A percentile compares a stretch with the other conserved stretches of the same genome.
Conservation (phyloP, 139 green algal genomes). For the Chlorella vulgaris region DNA sequence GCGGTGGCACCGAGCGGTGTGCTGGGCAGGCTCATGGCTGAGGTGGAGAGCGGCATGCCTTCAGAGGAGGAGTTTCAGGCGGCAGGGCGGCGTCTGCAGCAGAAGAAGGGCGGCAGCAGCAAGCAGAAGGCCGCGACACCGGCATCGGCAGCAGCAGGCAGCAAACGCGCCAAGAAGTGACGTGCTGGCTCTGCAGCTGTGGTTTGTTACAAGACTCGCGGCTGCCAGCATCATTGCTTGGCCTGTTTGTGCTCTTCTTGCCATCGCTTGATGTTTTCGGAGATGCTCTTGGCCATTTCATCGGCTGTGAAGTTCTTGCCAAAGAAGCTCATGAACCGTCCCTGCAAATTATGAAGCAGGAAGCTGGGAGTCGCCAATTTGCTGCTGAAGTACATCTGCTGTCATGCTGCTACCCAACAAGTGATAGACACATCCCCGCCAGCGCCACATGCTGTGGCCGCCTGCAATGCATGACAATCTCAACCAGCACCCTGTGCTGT, state of each 20-base stretch:
- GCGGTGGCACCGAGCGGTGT: neutral
- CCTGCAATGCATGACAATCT: too few relatives aligned
- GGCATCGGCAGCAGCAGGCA: neutral
- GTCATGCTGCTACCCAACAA: too few relatives aligned
- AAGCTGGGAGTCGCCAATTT: too few relatives aligned
- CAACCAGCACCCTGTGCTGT: too few relatives aligned
- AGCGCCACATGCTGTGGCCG: too few relatives aligned
- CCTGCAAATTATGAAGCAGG: neutral
- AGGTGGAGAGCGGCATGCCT: conserved; percentile 37
- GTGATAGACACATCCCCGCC: too few relatives aligned
- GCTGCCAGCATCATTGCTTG: neutral
- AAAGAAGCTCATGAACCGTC: conserved; percentile 93
- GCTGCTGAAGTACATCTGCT: too few relatives aligned
- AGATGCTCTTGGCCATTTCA: conserved; percentile 37
- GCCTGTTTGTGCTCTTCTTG: conserved; percentile 4
- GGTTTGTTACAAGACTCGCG: neutral
- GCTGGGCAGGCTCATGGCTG: conserved; percentile 46
- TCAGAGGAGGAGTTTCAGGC: conserved; percentile 60
- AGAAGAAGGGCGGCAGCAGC: neutral
- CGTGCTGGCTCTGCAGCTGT: neutral
- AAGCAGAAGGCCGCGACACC: conserved; percentile 15
- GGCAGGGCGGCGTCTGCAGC: conserved; percentile 34
- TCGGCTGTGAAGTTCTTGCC: conserved; percentile 72
- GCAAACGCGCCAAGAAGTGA: conserved; percentile 21
- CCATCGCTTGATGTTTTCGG: conserved; percentile 19